Evolutionary conservation across 2,329 filamentous ascomycete species (phyloP), one percentile per base, ranked within the genome.

Genomic region (Pseudopithomyces chartarum): DNA sequence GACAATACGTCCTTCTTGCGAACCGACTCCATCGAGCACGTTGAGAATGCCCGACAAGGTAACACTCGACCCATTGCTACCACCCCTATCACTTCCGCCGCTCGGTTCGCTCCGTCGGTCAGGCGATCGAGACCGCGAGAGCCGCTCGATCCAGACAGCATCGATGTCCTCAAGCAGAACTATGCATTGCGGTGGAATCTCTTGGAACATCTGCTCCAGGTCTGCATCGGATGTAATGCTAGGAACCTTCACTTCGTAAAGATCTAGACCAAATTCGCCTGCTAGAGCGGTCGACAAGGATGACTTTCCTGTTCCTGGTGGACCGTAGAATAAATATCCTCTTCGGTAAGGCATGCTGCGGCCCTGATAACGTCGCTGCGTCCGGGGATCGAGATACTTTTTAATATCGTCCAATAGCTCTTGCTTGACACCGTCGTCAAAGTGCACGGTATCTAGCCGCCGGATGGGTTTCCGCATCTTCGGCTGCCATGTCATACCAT

Each of bases 1-100:
- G 17, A 48, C 45, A 20, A 48, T 48, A 20, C 45, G 45, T n/a
- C 45, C 45, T 48, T 48, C 45, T 15, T 48, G 45, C 19, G 45
- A 48, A 12, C 45, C 45, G 10, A 48, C 45, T 11, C 45, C 45
- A 20, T 48, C 45, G n/a, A 48, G 45, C 45, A 48, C 45, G 22
- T 36, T 48, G 10, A 48, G 32, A 2, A 48, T 17, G 45, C 45
- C 45, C 12, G 45, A 48, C 11, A 48, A 36, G 5, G 45, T 48
- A 19, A 33, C 33, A 48, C 36, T 48, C 6, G 45, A 23, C 7
- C 19, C 20, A 10, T n/a, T 48, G 13, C 23, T 38, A 12, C 33
- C 45, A 23, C 20, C 40, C 19, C 45, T 20, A 20, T 47, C 32
- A 12, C 45, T 48, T 17, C 45, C 45, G 32, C 32, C 19, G 26